phyloP scores from a whole-genome alignment of 148 eudicot species.

The Camellia japonica region DNA sequence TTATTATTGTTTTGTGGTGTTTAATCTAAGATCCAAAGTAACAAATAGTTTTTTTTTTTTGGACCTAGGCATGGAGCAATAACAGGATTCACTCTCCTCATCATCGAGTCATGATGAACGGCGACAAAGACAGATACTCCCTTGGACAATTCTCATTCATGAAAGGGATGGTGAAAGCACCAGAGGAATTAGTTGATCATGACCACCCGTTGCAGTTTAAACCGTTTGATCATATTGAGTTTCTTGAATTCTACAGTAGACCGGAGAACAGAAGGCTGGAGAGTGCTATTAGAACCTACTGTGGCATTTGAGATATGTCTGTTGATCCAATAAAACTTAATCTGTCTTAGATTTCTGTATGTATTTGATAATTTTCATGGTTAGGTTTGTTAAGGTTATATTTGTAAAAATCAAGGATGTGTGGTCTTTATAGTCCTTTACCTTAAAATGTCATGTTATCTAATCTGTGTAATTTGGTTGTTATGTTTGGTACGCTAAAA shows the following conservation, averaged over 20 bases:
- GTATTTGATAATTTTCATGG: neutral
- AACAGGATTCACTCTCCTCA: constrained; percentile 40
- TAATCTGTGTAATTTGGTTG: too few species aligned
- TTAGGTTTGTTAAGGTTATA: neutral
- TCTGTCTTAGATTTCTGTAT: neutral
- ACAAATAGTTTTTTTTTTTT: neutral
- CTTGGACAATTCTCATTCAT: constrained; percentile 43
- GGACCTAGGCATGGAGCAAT: constrained; percentile 53
- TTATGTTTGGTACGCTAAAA: too few species aligned
- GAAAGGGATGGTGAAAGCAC: constrained; percentile 32
- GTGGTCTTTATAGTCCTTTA: neutral
- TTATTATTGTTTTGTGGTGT: too few species aligned
- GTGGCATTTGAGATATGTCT: constrained; percentile 34
- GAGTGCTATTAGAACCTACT: constrained; percentile 31
- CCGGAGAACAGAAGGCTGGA: constrained; percentile 35
- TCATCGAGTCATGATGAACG: constrained; percentile 43
- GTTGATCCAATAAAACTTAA: neutral
- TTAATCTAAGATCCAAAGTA: too few species aligned
- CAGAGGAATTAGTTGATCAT: constrained; percentile 44
- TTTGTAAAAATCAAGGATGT: neutral
- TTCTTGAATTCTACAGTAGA: constrained; percentile 32
- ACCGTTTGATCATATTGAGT: constrained; percentile 43
- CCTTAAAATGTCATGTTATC: neutral
- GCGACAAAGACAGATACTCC: constrained; percentile 33
- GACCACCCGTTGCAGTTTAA: constrained; percentile 33